Evolutionary conservation across 331 rosid species (phyloP).

Genomic region (Saraca asoca): DNA sequence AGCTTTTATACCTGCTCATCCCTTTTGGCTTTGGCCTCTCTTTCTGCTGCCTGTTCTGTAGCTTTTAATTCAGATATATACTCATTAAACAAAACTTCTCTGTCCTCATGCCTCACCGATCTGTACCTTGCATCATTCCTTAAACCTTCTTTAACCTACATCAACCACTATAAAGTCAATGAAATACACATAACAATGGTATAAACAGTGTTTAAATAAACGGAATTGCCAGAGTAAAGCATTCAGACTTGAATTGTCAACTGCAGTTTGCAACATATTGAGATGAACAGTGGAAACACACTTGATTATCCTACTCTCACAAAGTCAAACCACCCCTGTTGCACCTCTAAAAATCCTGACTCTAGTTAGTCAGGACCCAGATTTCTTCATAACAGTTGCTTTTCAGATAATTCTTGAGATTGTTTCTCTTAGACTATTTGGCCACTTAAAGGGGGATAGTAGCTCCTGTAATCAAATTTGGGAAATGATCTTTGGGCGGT

Average conservation of each 20-base stretch:
- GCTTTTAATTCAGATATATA: constrained; percentile 81
- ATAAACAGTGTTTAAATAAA: not conserved
- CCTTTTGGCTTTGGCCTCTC: constrained; percentile 77
- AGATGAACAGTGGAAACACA: not conserved
- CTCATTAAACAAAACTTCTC: constrained; percentile 76
- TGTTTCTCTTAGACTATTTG: no score
- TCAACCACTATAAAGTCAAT: constrained; percentile 22
- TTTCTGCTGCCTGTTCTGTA: constrained; percentile 69
- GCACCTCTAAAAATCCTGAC: not conserved
- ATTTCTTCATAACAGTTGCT: not conserved
- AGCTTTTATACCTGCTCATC: constrained; percentile 78
- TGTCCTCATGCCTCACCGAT: constrained; percentile 82
- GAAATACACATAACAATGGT: not conserved
- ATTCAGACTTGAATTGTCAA: constrained; percentile 14
- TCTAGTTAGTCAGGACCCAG: constrained; percentile 15
- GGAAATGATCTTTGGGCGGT: no score
- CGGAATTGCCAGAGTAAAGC: not conserved
- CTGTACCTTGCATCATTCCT: constrained; percentile 85
- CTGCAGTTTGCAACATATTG: not conserved
- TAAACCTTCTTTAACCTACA: constrained; percentile 82
- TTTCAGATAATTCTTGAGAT: constrained; percentile 10
- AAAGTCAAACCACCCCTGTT: constrained; percentile 7
- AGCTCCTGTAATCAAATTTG: no score
- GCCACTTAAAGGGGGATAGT: no score
- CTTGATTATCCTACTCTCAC: constrained; percentile 8